Evolutionary conservation across 2,329 filamentous ascomycete species (phyloP).

Genomic region (Aspergillus quadrilineatus): DNA sequence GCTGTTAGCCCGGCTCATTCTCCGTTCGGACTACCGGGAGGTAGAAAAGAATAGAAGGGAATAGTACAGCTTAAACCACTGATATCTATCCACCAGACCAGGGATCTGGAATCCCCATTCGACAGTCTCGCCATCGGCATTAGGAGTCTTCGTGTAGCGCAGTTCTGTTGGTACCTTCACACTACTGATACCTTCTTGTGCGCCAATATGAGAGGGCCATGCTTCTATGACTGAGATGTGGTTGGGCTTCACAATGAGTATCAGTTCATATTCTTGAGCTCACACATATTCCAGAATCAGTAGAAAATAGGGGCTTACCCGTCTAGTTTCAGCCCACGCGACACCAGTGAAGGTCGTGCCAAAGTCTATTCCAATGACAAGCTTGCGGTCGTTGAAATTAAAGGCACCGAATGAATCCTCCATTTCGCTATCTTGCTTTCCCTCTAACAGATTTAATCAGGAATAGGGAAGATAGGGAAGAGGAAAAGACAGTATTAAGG

Average conservation of each 20-base stretch:
- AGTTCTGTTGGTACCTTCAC: conserved; percentile 10
- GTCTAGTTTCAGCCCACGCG: conserved; percentile 13
- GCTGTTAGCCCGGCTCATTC: no score
- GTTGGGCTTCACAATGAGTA: background rate
- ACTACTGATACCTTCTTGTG: conserved; percentile 11
- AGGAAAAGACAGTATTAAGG: background rate
- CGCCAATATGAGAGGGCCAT: conserved; percentile 7
- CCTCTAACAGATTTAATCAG: background rate
- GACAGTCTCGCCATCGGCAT: background rate
- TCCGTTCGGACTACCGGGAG: no score
- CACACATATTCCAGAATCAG: background rate
- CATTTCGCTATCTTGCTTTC: background rate
- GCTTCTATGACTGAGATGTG: conserved; percentile 12
- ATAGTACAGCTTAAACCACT: conserved; percentile 13
- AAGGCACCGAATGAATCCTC: conserved; percentile 3
- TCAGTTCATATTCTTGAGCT: background rate
- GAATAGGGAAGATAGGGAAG: background rate
- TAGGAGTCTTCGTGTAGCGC: conserved; percentile 3
- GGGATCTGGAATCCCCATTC: conserved; percentile 13
- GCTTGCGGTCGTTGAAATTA: conserved; percentile 7
- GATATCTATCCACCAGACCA: conserved; percentile 7
- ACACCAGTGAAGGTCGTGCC: conserved; percentile 12
- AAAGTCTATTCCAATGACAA: conserved; percentile 12
- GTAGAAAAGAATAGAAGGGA: background rate
- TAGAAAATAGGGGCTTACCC: background rate